A percentile compares a stretch with the other conserved stretches of the same genome.
These are phyloP conservation scores for Xenoacremonium recifei DNA, from an alignment of 2,329 filamentous ascomycete species.

Conservation along the genomic window DNA sequence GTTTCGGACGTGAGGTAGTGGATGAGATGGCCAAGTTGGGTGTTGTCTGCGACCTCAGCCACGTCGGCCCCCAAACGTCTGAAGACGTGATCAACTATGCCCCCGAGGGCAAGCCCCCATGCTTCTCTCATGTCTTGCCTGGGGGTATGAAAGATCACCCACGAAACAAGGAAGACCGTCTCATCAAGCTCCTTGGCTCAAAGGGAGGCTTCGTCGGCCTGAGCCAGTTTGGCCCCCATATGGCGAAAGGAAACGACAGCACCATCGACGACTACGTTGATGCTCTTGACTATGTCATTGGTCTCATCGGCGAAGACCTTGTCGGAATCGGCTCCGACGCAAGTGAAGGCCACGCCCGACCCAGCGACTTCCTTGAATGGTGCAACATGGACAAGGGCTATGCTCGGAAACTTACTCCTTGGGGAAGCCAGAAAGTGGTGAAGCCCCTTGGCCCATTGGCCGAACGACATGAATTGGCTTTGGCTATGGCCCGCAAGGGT, in stretches of 20 bases:
- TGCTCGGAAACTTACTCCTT: constrained; percentile 34
- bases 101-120: constrained; percentile 35
- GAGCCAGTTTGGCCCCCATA: constrained; percentile 38
- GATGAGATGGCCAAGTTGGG: constrained; percentile 34
- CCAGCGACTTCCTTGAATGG: constrained; percentile 39
- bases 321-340: constrained; percentile 38
- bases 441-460: constrained; percentile 37
- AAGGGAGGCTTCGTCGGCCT: constrained; percentile 38
- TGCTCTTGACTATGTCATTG: constrained; percentile 37
- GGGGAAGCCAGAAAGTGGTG: constrained; percentile 39
- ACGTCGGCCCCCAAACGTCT: constrained; percentile 32
- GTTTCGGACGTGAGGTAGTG: constrained; percentile 32
- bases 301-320: constrained; percentile 34
- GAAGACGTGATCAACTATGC: constrained; percentile 35
- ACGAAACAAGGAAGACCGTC: constrained; percentile 36
- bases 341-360: constrained; percentile 37
- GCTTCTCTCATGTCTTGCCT: constrained; percentile 38
- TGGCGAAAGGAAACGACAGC: constrained; percentile 38
- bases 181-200: constrained; percentile 34
- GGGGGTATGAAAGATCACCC: constrained; percentile 33
- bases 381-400: constrained; percentile 42
- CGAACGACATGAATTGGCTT: constrained; percentile 32
- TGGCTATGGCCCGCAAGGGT: constrained; percentile 36
- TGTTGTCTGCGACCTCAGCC: constrained; percentile 35
- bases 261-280: constrained; percentile 41